phyloP scores from a whole-genome alignment of 1,284 basidiomycete species.

The Moesziomyces aphidis region DNA sequence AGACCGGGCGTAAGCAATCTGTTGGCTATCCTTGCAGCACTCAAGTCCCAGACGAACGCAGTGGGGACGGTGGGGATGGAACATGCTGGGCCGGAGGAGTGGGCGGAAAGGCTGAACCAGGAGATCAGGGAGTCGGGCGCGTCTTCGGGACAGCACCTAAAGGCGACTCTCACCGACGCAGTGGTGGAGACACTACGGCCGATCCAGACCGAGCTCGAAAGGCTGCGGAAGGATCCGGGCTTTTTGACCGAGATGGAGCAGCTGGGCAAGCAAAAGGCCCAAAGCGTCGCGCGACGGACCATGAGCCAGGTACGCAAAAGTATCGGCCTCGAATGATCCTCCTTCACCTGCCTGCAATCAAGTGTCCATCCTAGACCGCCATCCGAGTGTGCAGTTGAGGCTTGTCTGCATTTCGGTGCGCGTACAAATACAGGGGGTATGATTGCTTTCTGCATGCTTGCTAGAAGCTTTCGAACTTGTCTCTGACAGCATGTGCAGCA shows the following conservation, averaged over 20 bases:
- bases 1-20: slow-evolving; percentile 88
- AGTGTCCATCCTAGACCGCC: background rate
- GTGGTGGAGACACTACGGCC: slow-evolving; percentile 77
- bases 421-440: slow-evolving; percentile 38
- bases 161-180: slow-evolving; percentile 79
- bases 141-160: slow-evolving; percentile 76
- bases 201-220: slow-evolving; percentile 79
- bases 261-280: slow-evolving; percentile 77
- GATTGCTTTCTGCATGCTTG: background rate
- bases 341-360: background rate
- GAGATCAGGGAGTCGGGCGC: slow-evolving; percentile 68
- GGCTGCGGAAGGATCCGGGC: slow-evolving; percentile 74
- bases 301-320: slow-evolving; percentile 77
- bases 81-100: slow-evolving; percentile 55
- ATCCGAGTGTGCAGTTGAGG: background rate
- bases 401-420: too few species aligned
- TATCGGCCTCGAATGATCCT: slow-evolving; percentile 73
- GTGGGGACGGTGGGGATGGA: background rate
- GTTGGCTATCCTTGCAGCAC: slow-evolving; percentile 74
- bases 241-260: slow-evolving; percentile 77
- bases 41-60: slow-evolving; percentile 64
- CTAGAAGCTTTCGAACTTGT: slow-evolving; percentile 33
- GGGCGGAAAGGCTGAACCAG: slow-evolving; percentile 70
- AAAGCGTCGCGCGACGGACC: slow-evolving; percentile 74
- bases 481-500: slow-evolving; percentile 18